Evolutionary conservation across 345 rosid genomes (phyloP).

Genomic region (Gynandropsis gynandra): DNA sequence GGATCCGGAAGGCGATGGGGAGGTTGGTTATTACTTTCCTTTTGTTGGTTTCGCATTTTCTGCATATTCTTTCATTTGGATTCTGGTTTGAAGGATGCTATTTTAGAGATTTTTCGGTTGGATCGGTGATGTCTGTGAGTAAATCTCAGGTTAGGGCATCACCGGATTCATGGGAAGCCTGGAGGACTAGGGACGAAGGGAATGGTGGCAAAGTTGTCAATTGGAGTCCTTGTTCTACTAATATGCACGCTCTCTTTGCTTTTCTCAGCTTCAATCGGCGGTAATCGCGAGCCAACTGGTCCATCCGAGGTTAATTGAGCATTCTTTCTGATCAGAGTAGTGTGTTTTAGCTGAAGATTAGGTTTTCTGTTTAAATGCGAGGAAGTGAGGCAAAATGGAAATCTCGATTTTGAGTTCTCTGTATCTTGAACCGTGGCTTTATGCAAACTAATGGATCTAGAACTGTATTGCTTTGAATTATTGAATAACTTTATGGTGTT

Average conservation of each 20-base stretch:
- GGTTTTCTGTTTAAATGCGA: constrained; percentile 20
- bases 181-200: constrained; percentile 57
- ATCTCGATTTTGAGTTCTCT: neutral
- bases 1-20: constrained; percentile 21
- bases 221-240: constrained; percentile 58
- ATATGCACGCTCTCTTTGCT: constrained; percentile 69
- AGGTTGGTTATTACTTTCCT: constrained; percentile 9
- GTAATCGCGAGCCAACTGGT: constrained; percentile 34
- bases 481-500: constrained; percentile 13
- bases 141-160: constrained; percentile 51
- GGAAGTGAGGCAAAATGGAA: neutral
- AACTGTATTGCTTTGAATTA: neutral
- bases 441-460: neutral
- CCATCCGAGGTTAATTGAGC: constrained; percentile 45
- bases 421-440: neutral
- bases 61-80: neutral
- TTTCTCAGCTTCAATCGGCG: constrained; percentile 43
- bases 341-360: constrained; percentile 16
- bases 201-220: constrained; percentile 45
- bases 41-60: constrained; percentile 6
- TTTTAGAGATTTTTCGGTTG: constrained; percentile 7
- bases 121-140: constrained; percentile 25
- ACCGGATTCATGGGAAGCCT: constrained; percentile 59
- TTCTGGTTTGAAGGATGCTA: constrained; percentile 15
- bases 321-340: constrained; percentile 3